These are phyloP conservation scores for Coniferiporia weirii DNA, from an alignment of 1,284 basidiomycete species.

Conservation along the genomic window DNA sequence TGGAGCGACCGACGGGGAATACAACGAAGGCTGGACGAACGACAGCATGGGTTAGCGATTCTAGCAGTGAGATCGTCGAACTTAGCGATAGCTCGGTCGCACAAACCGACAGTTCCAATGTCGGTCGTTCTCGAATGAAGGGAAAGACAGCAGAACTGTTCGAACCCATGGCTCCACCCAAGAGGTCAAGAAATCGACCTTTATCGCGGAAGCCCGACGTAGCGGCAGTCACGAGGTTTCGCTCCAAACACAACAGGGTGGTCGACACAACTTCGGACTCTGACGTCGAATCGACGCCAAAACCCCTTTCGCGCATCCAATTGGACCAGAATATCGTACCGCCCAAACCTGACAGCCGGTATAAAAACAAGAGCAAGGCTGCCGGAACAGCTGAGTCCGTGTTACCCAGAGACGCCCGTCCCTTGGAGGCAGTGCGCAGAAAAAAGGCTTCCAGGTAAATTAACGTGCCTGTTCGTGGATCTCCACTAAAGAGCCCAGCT, in stretches of 20 bases:
- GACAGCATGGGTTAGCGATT: background rate
- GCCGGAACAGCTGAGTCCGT: background rate
- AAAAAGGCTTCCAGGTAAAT: constrained; percentile 1
- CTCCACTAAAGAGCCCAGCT: background rate
- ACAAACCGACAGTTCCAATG: background rate
- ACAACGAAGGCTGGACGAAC: background rate
- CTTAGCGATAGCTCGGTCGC: constrained; percentile 1
- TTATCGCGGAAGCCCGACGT: background rate
- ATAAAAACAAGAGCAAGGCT: background rate
- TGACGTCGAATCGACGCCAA: constrained; percentile 1
- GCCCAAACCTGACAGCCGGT: background rate
- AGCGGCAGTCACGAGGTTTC: background rate
- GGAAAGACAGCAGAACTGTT: background rate
- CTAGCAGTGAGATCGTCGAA: background rate
- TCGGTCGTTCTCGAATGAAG: background rate
- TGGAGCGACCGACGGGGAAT: background rate
- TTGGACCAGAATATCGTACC: background rate
- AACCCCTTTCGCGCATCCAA: background rate
- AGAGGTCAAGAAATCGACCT: background rate
- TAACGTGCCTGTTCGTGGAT: background rate
- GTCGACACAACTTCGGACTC: background rate
- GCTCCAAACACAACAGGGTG: background rate
- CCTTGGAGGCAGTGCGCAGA: background rate
- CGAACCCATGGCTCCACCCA: background rate
- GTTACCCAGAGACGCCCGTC: background rate